These are phyloP conservation scores for Physcomitrellopsis africana DNA, from an alignment of 225 moss, liverwort and hornwort species.

Conservation along the genomic window DNA sequence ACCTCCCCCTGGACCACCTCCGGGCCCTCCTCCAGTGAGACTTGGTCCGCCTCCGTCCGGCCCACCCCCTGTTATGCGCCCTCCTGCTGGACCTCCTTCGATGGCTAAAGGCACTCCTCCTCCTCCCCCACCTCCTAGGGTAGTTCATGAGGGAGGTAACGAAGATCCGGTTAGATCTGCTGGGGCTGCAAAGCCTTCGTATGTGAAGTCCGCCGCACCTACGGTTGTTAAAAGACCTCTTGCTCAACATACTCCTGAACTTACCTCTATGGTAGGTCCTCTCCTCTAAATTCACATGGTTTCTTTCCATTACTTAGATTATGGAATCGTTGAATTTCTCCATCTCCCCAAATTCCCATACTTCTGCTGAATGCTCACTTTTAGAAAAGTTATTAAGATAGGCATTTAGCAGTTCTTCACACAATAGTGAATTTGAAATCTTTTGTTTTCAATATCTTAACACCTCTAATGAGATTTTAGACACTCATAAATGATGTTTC, in stretches of 20 bases:
- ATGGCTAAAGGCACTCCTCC: conserved; percentile 48
- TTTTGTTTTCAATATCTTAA: too few species aligned
- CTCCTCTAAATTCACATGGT: not conserved
- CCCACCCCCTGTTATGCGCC: conserved; percentile 54
- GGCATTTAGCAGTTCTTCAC: too few species aligned
- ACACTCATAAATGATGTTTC: conserved; percentile 14
- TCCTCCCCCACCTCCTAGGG: conserved; percentile 63
- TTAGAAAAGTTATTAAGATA: not conserved
- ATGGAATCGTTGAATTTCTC: conserved; percentile 1
- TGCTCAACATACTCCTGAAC: conserved; percentile 97
- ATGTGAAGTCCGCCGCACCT: conserved; percentile 91
- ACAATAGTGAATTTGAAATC: too few species aligned
- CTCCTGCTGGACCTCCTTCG: conserved; percentile 59
- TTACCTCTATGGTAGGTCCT: conserved; percentile 88
- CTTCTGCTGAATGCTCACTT: not conserved
- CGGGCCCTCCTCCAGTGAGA: conserved; percentile 64
- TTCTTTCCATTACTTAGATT: not conserved
- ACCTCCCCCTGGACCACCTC: conserved; percentile 60
- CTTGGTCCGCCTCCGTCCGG: conserved; percentile 53
- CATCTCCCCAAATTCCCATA: not conserved
- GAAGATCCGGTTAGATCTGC: conserved; percentile 67
- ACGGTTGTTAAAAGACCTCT: conserved; percentile 96
- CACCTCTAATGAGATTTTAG: not conserved
- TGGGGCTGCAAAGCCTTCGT: conserved; percentile 64
- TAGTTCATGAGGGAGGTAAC: conserved; percentile 46